Evolutionary conservation across 805 yeast genomes (phyloP).

Genomic region (Metschnikowia dekortorum): DNA sequence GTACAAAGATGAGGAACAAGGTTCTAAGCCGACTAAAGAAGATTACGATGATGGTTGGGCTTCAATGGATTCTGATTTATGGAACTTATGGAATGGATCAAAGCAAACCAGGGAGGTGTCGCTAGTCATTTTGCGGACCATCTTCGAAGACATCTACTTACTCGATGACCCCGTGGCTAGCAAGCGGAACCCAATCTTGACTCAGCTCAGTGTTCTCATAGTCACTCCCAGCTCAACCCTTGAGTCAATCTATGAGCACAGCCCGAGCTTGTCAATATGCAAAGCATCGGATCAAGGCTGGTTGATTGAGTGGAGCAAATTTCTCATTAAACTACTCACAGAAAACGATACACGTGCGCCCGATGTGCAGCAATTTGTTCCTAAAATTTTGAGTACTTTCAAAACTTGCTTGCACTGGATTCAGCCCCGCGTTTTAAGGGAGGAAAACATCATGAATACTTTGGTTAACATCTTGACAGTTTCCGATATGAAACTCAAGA

Average conservation of each 20-base stretch:
- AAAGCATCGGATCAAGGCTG: conserved; percentile 79
- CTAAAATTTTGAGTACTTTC: conserved; percentile 71
- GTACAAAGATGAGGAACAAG: conserved; percentile 20
- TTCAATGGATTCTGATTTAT: conserved; percentile 76
- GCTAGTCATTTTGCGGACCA: conserved; percentile 71
- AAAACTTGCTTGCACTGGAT: conserved; percentile 93
- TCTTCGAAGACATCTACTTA: conserved; percentile 90
- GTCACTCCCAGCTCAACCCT: conserved; percentile 68
- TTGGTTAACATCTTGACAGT: conserved; percentile 57
- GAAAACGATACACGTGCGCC: conserved; percentile 24
- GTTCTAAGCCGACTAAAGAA: conserved; percentile 28
- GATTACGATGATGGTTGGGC: conserved; percentile 71
- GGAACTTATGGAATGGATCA: conserved; percentile 67
- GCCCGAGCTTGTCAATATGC: conserved; percentile 57
- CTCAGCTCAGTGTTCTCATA: conserved; percentile 79
- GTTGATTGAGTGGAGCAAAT: conserved; percentile 67
- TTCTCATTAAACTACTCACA: conserved; percentile 31
- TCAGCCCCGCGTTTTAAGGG: conserved; percentile 66
- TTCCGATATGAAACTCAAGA: conserved; percentile 63
- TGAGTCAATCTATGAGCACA: conserved; percentile 57
- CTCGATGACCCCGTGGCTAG: conserved; percentile 90
- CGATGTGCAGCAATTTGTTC: conserved; percentile 44
- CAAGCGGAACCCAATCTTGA: conserved; percentile 68
- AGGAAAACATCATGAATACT: conserved; percentile 60
- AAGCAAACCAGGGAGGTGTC: conserved; percentile 69